These are phyloP conservation scores for Metarhizium humberi DNA, from an alignment of 2,329 filamentous ascomycete genomes.

Conservation along the genomic window DNA sequence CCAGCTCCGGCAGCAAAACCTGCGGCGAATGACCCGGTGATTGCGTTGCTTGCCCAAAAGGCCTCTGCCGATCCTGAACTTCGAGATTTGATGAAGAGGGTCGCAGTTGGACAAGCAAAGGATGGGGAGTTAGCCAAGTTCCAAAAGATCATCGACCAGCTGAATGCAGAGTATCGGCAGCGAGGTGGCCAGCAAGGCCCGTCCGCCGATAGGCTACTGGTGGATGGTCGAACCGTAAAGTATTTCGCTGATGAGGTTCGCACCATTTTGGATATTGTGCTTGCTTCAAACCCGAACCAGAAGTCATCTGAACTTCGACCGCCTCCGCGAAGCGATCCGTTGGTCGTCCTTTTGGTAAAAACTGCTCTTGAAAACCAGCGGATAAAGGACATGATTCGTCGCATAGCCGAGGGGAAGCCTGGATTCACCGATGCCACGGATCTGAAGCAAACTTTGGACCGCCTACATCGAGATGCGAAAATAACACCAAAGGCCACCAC, in stretches of 20 bases:
- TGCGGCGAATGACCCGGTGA: conserved; percentile 59
- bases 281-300: conserved; percentile 49
- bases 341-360: conserved; percentile 49
- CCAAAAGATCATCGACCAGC: conserved; percentile 71
- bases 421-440: conserved; percentile 44
- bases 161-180: conserved; percentile 52
- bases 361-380: conserved; percentile 43
- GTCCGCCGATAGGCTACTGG: conserved; percentile 43
- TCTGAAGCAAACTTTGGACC: conserved; percentile 43
- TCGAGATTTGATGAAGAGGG: conserved; percentile 73
- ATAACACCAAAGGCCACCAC: conserved; percentile 20
- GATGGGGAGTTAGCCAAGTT: conserved; percentile 65
- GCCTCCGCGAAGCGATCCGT: conserved; percentile 43
- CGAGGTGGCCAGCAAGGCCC: conserved; percentile 42
- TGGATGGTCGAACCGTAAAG: conserved; percentile 46
- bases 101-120: conserved; percentile 65
- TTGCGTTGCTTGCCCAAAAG: conserved; percentile 66
- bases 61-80: conserved; percentile 65
- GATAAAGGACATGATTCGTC: conserved; percentile 40
- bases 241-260: conserved; percentile 52
- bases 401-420: conserved; percentile 42
- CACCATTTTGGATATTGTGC: conserved; percentile 47
- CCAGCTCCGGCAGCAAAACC: conserved; percentile 14
- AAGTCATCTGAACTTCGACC: conserved; percentile 42
- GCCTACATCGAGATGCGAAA: conserved; percentile 33